Percentiles rank a stretch among this genome's conserved stretches.
These are phyloP conservation scores for Xylaria longipes DNA, from an alignment of 495 filamentous ascomycete genomes.

Conservation along the genomic window DNA sequence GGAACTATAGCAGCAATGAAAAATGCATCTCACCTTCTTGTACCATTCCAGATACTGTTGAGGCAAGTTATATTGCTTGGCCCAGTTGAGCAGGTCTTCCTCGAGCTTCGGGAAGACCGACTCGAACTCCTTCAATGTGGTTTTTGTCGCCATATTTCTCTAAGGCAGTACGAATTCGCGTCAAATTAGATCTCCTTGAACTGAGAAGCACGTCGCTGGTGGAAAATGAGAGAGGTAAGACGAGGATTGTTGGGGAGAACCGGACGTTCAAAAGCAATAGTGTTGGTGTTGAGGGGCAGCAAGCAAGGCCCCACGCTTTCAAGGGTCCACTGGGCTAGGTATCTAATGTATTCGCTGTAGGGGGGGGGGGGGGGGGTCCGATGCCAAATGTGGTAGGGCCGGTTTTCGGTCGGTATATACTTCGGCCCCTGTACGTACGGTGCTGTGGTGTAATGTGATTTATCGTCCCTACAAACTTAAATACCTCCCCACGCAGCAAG, in stretches of 20 bases:
- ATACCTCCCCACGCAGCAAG: not conserved
- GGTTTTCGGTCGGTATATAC: conserved; percentile 6
- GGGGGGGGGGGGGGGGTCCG: too few relatives aligned
- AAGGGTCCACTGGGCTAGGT: conserved; percentile 16
- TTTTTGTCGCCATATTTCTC: conserved; percentile 65
- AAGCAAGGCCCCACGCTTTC: not conserved
- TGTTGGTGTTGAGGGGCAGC: conserved; percentile 29
- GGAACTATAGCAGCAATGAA: not conserved
- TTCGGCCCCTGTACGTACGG: not conserved
- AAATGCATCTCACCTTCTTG: conserved; percentile 65
- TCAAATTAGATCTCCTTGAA: not conserved
- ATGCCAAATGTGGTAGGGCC: conserved; percentile 25
- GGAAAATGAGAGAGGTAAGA: not conserved
- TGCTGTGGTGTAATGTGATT: not conserved
- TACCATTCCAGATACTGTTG: conserved; percentile 86
- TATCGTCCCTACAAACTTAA: not conserved
- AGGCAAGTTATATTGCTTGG: conserved; percentile 80
- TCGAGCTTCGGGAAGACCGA: conserved; percentile 80
- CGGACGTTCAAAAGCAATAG: conserved; percentile 22
- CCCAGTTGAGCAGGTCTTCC: conserved; percentile 76
- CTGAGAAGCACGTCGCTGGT: not conserved
- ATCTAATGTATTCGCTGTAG: not conserved
- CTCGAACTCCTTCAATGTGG: conserved; percentile 85
- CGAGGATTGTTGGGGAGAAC: conserved; percentile 13
- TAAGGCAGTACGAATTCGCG: not conserved